Evolutionary conservation across 495 filamentous ascomycete species (phyloP).

Genomic region (Tetracladium setigerum): DNA sequence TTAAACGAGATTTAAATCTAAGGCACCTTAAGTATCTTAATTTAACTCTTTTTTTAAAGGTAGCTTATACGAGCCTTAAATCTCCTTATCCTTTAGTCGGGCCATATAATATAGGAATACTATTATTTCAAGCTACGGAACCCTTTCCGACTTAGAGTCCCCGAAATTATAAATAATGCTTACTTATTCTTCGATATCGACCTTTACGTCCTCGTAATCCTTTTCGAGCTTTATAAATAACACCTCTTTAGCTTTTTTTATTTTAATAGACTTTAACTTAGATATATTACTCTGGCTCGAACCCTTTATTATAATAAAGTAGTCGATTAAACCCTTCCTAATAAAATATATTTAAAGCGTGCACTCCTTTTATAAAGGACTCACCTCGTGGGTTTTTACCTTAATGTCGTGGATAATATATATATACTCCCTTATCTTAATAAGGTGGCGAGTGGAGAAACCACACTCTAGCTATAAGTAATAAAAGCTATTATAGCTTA

Average conservation of each 20-base stretch:
- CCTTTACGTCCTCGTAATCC: conserved; percentile 2
- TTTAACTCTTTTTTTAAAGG: neutral
- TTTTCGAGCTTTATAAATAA: neutral
- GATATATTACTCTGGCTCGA: too few relatives aligned
- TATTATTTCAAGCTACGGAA: neutral
- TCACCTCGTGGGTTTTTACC: too few relatives aligned
- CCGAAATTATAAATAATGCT: conserved; percentile 6
- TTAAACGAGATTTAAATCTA: neutral
- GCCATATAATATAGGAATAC: neutral
- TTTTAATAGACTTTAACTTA: too few relatives aligned
- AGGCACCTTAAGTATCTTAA: neutral
- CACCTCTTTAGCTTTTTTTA: neutral
- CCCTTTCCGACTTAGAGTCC: conserved; percentile 2
- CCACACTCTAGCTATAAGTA: conserved; percentile 1
- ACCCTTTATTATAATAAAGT: neutral
- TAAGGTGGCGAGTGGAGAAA: neutral
- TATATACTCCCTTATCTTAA: conserved; percentile 1
- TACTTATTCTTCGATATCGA: conserved; percentile 1
- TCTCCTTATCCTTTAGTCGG: conserved; percentile 1
- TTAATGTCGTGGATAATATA: too few relatives aligned
- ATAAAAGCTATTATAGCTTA: conserved; percentile 1
- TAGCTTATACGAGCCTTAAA: neutral
- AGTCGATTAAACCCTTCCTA: neutral
- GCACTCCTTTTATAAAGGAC: neutral
- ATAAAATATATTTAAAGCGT: neutral